A percentile compares a stretch with the other conserved stretches of the same genome.
Evolutionary conservation across 1,284 basidiomycete genomes (phyloP).

Genomic region (Ganoderma meredithae): DNA sequence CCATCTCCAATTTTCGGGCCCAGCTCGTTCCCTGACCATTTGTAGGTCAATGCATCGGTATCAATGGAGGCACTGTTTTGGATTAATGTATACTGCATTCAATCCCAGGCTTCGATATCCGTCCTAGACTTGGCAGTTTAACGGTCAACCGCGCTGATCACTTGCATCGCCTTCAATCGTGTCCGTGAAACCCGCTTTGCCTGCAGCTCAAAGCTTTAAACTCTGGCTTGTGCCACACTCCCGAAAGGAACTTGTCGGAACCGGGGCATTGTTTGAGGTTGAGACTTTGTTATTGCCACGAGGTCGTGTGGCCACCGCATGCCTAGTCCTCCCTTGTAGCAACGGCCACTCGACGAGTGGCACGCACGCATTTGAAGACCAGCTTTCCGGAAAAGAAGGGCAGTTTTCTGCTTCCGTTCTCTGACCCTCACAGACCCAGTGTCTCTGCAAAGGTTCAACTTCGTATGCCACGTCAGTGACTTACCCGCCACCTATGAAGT

Average conservation of each 20-base stretch:
- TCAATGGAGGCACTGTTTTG: not conserved
- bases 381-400: not conserved
- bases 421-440: not conserved
- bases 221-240: not conserved
- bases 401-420: not conserved
- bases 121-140: not conserved
- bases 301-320: not conserved
- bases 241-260: not conserved
- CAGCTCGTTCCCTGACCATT: not conserved
- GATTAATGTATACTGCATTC: not conserved
- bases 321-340: not conserved
- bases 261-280: not conserved
- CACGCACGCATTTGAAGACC: not conserved
- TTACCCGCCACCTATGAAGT: not conserved
- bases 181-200: not conserved
- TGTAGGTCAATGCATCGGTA: slow-evolving; percentile 6
- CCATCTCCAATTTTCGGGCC: not conserved
- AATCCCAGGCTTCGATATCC: not conserved
- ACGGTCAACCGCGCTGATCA: too few relatives aligned
- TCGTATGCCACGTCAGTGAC: not conserved
- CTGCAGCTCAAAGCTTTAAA: not conserved
- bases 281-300: not conserved
- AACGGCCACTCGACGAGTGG: not conserved
- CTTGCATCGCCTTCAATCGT: not conserved
- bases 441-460: not conserved